A percentile compares a stretch with the other conserved stretches of the same genome.
Evolutionary conservation across 192 early-diverging fungal species (phyloP).

Genomic region (Gryganskiella cystojenkinii): DNA sequence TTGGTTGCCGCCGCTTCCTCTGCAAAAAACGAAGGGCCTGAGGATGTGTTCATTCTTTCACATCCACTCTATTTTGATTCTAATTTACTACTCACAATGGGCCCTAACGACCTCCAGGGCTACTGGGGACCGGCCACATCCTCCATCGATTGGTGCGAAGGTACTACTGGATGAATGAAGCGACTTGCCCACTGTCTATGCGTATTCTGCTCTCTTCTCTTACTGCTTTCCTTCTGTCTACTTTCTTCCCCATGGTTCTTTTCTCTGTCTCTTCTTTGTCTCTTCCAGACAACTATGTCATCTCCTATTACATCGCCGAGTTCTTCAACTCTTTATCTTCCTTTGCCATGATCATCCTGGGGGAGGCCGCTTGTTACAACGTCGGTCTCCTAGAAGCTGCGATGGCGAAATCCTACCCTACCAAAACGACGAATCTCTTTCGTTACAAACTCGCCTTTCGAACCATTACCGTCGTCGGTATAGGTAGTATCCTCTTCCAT

Average conservation of each 20-base stretch:
- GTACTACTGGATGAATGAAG: too few relatives aligned
- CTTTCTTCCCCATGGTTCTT: neutral
- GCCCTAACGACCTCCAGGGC: neutral
- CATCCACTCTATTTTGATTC: too few relatives aligned
- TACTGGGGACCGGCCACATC: conserved; percentile 67
- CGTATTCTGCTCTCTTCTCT: neutral
- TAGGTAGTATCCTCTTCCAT: conserved; percentile 84
- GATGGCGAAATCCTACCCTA: neutral
- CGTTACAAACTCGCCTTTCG: conserved; percentile 66
- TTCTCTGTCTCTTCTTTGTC: neutral
- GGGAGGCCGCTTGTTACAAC: conserved; percentile 59
- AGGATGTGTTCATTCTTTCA: too few relatives aligned
- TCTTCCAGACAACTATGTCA: conserved; percentile 59
- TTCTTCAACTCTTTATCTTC: conserved; percentile 76
- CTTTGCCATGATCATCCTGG: conserved; percentile 69
- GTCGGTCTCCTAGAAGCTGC: conserved; percentile 24
- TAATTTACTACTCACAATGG: too few relatives aligned
- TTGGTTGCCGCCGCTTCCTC: too few relatives aligned
- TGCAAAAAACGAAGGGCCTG: too few relatives aligned
- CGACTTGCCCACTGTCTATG: neutral
- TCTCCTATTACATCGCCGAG: conserved; percentile 65
- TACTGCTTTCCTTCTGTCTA: neutral
- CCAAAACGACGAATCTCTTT: conserved; percentile 34
- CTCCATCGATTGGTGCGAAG: conserved; percentile 62
- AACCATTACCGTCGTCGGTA: conserved; percentile 76